Evolutionary conservation across 2,329 filamentous ascomycete species (phyloP), one percentile per base, ranked within the genome.

Genomic region (Thermochaetoides dissita): DNA sequence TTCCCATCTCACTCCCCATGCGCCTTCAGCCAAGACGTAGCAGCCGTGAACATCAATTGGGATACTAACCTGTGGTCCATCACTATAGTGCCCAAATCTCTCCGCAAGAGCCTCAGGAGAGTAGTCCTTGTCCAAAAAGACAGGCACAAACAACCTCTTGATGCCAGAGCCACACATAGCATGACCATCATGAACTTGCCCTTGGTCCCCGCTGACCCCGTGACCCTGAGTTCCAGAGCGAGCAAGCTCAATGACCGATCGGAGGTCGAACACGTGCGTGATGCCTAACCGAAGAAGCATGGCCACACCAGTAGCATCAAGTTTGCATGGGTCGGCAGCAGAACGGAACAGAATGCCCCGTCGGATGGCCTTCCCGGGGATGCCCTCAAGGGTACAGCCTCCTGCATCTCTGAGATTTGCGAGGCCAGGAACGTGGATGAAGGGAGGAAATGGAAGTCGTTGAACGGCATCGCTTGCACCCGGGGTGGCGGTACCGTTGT

Each of bases 341-440:
- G 76, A 77, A 43, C 84, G 78, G 61, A 75, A 88, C 44, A 82
- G 62, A 30, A 77, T 53, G 30, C 68, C 66, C 17, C 62, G 62
- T 28, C 71, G 68, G 46, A 83, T 56, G 40, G 58, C 61, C 55
- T 58, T 62, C 40, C 42, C 52, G 8, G 57, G 53, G 9, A 52
- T 44, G 4, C 48, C 51, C 28, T 57, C 44, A 37, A 73, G 55
- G 8, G 68, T 62, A 49, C 78, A 75, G 36, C 76, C 76, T 48
- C 78, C 79, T 28, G 81, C 62, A 55, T 83, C 79, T 42, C 81
- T 71, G 55, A 85, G 78, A 60, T 86, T 85, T 47, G 65, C 66
- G 32, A 84, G 66, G 12, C 79, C 79, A 2, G 67, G 61, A 31
- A 81, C 62, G 41, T 55, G 43, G 44, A 68, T 51, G 52, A 75